phyloP scores from a whole-genome alignment of 2,329 filamentous ascomycete genomes.

The Colletotrichum tropicale region DNA sequence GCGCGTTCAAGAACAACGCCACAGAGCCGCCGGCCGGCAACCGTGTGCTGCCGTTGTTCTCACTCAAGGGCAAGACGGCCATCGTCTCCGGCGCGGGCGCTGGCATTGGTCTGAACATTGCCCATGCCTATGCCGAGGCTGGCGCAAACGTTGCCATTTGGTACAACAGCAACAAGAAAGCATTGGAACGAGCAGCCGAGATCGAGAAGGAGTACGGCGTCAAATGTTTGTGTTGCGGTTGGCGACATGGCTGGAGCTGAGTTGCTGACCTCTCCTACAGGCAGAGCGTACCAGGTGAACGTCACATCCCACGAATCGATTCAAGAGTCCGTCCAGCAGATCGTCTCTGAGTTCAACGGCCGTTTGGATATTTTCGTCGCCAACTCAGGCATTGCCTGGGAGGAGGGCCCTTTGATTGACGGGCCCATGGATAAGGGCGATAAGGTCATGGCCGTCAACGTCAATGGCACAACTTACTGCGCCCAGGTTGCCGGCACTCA shows the following conservation, averaged over 20 bases:
- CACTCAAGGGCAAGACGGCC: conserved; percentile 71
- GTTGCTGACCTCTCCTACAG: conserved; percentile 33
- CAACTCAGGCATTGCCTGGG: conserved; percentile 80
- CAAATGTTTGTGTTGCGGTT: conserved; percentile 56
- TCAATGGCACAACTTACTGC: conserved; percentile 81
- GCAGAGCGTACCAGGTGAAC: conserved; percentile 67
- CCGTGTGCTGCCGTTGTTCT: conserved; percentile 69
- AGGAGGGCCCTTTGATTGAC: conserved; percentile 69
- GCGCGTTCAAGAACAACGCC: conserved; percentile 63
- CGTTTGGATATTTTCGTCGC: conserved; percentile 80
- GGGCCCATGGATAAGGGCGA: conserved; percentile 68
- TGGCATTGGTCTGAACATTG: conserved; percentile 71
- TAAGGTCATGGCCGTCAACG: conserved; percentile 72
- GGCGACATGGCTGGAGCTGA: neutral
- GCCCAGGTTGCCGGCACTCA: conserved; percentile 72
- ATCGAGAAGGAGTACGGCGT: conserved; percentile 71
- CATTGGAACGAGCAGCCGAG: conserved; percentile 63
- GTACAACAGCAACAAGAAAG: conserved; percentile 74
- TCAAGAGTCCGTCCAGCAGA: conserved; percentile 52
- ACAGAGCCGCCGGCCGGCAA: conserved; percentile 51
- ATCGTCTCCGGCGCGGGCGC: conserved; percentile 71
- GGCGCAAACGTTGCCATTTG: conserved; percentile 75
- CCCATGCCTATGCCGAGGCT: conserved; percentile 69
- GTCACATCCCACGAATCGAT: conserved; percentile 59
- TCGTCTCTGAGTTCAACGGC: conserved; percentile 71